A percentile compares a stretch with the other conserved stretches of the same genome.
Conservation (phyloP, 805 yeast species). For the Yueomyces sp. region DNA sequence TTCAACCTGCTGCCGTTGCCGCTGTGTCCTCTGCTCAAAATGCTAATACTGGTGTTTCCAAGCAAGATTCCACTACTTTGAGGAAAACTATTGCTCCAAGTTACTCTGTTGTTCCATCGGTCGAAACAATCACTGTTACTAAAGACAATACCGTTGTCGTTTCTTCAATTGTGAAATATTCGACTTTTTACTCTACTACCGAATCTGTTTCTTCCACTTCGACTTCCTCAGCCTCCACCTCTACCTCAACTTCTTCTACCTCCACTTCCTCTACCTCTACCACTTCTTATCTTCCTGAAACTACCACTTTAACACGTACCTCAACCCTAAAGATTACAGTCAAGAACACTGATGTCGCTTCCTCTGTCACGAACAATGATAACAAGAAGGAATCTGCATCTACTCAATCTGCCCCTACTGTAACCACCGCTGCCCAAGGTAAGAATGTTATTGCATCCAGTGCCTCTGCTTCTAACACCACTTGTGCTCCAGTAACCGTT, state of each 20-base stretch:
- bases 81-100: background rate
- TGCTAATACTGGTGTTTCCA: too few relatives aligned
- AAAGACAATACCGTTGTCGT: too few relatives aligned
- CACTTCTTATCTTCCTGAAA: background rate
- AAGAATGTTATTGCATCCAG: background rate
- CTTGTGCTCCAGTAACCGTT: constrained; percentile 3
- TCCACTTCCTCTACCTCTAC: background rate
- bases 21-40: too few relatives aligned
- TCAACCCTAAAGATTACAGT: background rate
- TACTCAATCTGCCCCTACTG: constrained; percentile 3
- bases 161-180: too few relatives aligned
- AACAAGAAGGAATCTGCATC: background rate
- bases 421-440: constrained; percentile 1
- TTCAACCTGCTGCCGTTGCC: too few relatives aligned
- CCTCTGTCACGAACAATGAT: background rate
- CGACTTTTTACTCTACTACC: background rate
- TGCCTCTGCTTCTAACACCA: constrained; percentile 1
- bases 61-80: too few relatives aligned
- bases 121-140: background rate
- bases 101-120: background rate
- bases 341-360: background rate
- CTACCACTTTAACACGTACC: background rate
- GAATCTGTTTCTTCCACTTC: background rate
- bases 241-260: background rate
- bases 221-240: background rate